Evolutionary conservation across 768 basidiomycete species (phyloP), one percentile per base, ranked within the genome.

Genomic region (Leccinum disarticulatum): DNA sequence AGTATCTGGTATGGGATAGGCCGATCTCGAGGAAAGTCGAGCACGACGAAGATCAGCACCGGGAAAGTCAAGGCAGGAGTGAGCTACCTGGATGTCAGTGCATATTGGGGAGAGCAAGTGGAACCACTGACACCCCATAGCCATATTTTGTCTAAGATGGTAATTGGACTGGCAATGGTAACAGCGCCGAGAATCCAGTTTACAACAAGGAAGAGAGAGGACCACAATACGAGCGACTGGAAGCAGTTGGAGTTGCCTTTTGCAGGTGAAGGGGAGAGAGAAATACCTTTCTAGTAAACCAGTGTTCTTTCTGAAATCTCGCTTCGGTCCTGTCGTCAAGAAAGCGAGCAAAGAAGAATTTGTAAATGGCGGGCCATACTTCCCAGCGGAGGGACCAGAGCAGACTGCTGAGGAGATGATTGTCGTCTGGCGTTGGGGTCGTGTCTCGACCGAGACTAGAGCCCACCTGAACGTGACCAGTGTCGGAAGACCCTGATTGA

Each of bases 11-110:
- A 92, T 5, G 81, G 70, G 30, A 76, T 71, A 14, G 77, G 77
- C 19, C 82, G 79, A 61, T 87, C 82, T 47, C 87, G 79, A 2
- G 90, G 91, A 78, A 84, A 86, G 76, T 93, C 87, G 66, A 82
- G 87, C 56, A 87, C 76, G 57, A 91, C 81, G 78, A 91, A 79
- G 54, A 70, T 81, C 77, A 85, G 69, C 36, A 91, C 74, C 1
- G 87, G 88, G 22, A 91, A 70, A 30, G 82, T 87, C 54, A 89
- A 70, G 3, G 75, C 70, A 3, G 90, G 85, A 3, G 84, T 81
- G 63, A 88, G 61, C 86, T 83, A 51, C 13, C 25, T 28, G 57
- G 25, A 30, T 41, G 57, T 57, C 33, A 58, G 38, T 38, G n/a
- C 22, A 41, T 28, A 17, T 54, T 28, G 50, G 19, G 28, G 50